Percentiles rank a stretch among this genome's conserved stretches.
Conservation (phyloP, 2,329 filamentous ascomycete genomes). For the Penicillium brasilianum region DNA sequence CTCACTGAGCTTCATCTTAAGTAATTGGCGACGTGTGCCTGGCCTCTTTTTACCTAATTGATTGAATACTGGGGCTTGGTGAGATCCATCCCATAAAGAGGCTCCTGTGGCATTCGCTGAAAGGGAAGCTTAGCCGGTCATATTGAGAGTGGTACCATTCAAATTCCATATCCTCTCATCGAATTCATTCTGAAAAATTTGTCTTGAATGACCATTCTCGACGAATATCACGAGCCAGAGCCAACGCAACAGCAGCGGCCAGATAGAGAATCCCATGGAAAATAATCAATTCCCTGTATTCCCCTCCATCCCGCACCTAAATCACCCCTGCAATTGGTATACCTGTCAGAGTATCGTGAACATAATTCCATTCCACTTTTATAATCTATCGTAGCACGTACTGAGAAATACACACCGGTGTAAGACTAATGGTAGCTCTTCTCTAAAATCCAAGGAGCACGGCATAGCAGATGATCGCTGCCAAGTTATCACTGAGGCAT, state of each 20-base stretch:
- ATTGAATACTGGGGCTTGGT: neutral
- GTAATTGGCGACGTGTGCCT: neutral
- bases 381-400: conserved; percentile 51
- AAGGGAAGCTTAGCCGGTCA: neutral
- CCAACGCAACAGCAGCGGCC: neutral
- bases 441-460: neutral
- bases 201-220: neutral
- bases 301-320: neutral
- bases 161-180: neutral
- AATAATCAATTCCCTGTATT: neutral
- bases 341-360: conserved; percentile 33
- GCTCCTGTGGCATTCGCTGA: neutral
- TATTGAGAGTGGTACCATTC: neutral
- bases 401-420: conserved; percentile 51
- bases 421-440: neutral
- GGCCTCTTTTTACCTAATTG: neutral
- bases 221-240: neutral
- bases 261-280: neutral
- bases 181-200: neutral
- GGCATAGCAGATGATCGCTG: neutral
- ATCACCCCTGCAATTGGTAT: conserved; percentile 10
- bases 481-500: neutral
- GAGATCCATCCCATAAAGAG: neutral
- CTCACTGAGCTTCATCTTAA: neutral
- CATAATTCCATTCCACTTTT: conserved; percentile 43